Conservation (phyloP, 2,329 filamentous ascomycete species). For the Neonectria sp. region DNA sequence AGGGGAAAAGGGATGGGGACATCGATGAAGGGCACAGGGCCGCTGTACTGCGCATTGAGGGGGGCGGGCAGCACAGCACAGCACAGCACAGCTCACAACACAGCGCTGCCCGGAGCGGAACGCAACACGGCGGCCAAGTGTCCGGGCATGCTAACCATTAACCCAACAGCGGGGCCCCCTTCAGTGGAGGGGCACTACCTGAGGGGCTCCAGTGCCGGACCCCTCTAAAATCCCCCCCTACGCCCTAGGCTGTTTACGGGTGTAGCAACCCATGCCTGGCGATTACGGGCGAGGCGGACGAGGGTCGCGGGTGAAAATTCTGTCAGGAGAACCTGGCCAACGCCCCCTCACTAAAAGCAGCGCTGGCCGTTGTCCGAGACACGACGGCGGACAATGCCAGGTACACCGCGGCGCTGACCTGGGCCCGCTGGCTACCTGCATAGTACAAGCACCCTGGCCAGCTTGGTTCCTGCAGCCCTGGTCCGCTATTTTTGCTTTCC, state of each 20-base stretch:
- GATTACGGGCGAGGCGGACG: slow-evolving; percentile 39
- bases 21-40: slow-evolving; percentile 4
- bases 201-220: slow-evolving; percentile 37
- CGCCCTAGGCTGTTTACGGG: slow-evolving; percentile 43
- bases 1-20: neutral
- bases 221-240: slow-evolving; percentile 23
- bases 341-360: slow-evolving; percentile 42
- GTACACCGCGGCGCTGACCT: slow-evolving; percentile 33
- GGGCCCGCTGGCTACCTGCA: slow-evolving; percentile 34
- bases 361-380: slow-evolving; percentile 42
- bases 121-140: slow-evolving; percentile 15
- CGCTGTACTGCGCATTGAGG: slow-evolving; percentile 9
- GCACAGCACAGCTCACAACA: slow-evolving; percentile 17
- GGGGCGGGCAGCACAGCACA: neutral
- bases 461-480: slow-evolving; percentile 39
- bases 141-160: slow-evolving; percentile 33
- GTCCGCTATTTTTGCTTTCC: slow-evolving; percentile 38
- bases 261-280: slow-evolving; percentile 39
- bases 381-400: slow-evolving; percentile 34
- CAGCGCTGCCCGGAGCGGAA: neutral
- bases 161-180: slow-evolving; percentile 46
- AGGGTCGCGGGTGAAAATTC: slow-evolving; percentile 47
- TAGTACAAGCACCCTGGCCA: slow-evolving; percentile 9
- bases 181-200: slow-evolving; percentile 42
- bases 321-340: slow-evolving; percentile 51